These are phyloP conservation scores for Diaporthe citrichinensis DNA, from an alignment of 2,329 filamentous ascomycete species.

Conservation along the genomic window DNA sequence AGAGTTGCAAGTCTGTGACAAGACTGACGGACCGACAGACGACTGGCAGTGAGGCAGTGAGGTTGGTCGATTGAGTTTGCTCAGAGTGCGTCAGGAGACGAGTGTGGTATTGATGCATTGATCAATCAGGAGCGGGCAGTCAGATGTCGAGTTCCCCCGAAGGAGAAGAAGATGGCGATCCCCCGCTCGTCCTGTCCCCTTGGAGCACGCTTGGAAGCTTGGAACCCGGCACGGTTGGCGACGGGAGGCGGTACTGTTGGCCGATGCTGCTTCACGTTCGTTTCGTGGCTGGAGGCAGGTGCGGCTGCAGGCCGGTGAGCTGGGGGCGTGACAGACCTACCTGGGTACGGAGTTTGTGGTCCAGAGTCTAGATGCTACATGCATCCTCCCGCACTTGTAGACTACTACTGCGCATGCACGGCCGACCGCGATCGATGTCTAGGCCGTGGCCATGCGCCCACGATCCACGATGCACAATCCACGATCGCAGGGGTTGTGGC, in stretches of 20 bases:
- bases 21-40: not conserved
- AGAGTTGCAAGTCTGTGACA: slow-evolving; percentile 15
- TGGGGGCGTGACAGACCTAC: not conserved
- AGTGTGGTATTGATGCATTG: slow-evolving; percentile 7
- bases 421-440: slow-evolving; percentile 3
- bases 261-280: slow-evolving; percentile 1
- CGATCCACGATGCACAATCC: not conserved
- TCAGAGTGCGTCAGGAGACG: slow-evolving; percentile 16
- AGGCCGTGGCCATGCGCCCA: not conserved
- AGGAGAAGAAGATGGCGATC: not conserved
- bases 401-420: not conserved
- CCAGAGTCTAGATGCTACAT: not conserved
- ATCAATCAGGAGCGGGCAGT: slow-evolving; percentile 26
- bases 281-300: not conserved
- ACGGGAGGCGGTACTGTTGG: not conserved
- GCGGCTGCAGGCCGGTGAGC: slow-evolving; percentile 9
- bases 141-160: not conserved
- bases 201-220: not conserved
- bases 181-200: not conserved
- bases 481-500: slow-evolving; percentile 25
- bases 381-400: not conserved
- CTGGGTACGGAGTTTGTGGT: not conserved
- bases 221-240: not conserved
- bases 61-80: slow-evolving; percentile 25
- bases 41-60: not conserved